Percentiles rank a stretch among this genome's conserved stretches.
phyloP scores from a whole-genome alignment of 352 stramenopile genomes.

The Globisporangium sylvaticum region DNA sequence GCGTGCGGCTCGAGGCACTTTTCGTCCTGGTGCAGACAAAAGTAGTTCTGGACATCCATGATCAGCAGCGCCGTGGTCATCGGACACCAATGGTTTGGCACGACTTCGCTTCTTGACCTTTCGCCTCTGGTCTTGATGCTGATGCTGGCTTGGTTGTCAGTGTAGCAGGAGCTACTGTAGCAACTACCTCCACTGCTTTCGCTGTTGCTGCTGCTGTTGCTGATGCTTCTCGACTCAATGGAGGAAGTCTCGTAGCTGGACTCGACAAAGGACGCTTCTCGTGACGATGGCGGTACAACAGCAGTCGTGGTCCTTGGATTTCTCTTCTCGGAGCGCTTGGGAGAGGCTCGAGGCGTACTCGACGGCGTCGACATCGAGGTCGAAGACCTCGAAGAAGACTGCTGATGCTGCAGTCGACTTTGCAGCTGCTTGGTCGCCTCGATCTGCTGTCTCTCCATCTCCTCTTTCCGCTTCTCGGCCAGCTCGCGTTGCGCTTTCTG shows the following conservation, averaged over 20 bases:
- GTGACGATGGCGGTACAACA: background rate
- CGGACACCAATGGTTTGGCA: constrained; percentile 46
- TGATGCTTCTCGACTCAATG: background rate
- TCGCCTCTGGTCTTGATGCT: background rate
- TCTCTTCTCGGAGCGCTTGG: background rate
- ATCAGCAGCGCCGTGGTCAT: constrained; percentile 66
- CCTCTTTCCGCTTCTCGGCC: constrained; percentile 22
- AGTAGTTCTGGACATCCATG: constrained; percentile 74
- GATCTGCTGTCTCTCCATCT: constrained; percentile 41
- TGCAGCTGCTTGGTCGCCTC: constrained; percentile 51
- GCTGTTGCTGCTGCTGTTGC: background rate
- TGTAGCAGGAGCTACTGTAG: constrained; percentile 2
- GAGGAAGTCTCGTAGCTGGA: constrained; percentile 7
- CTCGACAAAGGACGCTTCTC: background rate
- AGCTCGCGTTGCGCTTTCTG: constrained; percentile 22
- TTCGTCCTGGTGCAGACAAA: constrained; percentile 31
- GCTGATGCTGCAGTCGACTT: constrained; percentile 34
- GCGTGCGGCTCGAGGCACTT: constrained; percentile 16
- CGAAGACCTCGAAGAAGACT: background rate
- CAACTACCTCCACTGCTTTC: constrained; percentile 2
- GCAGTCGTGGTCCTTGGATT: too few species aligned
- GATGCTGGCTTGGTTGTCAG: constrained; percentile 12
- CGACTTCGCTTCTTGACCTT: background rate
- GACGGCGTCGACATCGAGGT: constrained; percentile 6
- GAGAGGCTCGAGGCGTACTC: constrained; percentile 5